Percentiles rank a stretch among this genome's conserved stretches.
phyloP scores from a whole-genome alignment of 805 yeast genomes.

The Wickerhamiella azyma region DNA sequence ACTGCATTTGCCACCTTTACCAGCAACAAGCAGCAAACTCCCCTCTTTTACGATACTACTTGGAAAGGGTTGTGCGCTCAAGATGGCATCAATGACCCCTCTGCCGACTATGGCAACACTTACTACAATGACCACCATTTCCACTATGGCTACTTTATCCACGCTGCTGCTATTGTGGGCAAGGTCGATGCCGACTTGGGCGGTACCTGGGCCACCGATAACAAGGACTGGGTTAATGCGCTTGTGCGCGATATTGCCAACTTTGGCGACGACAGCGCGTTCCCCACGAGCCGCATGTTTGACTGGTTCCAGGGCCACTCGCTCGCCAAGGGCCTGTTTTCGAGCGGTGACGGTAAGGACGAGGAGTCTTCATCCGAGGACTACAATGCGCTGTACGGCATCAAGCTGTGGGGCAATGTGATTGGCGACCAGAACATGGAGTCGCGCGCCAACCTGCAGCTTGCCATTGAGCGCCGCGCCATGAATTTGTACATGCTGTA shows the following conservation, averaged over 20 bases:
- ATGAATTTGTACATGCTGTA: slow-evolving; percentile 44
- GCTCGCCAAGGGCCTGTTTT: slow-evolving; percentile 58
- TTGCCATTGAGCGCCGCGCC: slow-evolving; percentile 41
- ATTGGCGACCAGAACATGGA: slow-evolving; percentile 40
- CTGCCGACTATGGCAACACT: slow-evolving; percentile 62
- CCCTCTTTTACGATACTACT: slow-evolving; percentile 64
- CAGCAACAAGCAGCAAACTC: slow-evolving; percentile 52
- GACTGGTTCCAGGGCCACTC: slow-evolving; percentile 67
- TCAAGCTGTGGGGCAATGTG: slow-evolving; percentile 55
- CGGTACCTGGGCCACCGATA: slow-evolving; percentile 32
- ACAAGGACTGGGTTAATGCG: slow-evolving; percentile 44
- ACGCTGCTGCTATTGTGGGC: slow-evolving; percentile 73
- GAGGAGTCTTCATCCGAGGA: slow-evolving; percentile 65
- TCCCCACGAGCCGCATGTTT: slow-evolving; percentile 52
- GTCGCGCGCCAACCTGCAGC: slow-evolving; percentile 42
- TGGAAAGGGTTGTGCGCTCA: slow-evolving; percentile 33
- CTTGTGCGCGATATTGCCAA: slow-evolving; percentile 57
- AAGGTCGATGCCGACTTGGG: slow-evolving; percentile 41
- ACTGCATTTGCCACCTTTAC: slow-evolving; percentile 58
- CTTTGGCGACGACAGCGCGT: slow-evolving; percentile 35
- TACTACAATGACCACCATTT: slow-evolving; percentile 80
- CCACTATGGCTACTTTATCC: slow-evolving; percentile 73
- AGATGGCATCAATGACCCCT: slow-evolving; percentile 25
- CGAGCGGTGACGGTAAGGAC: slow-evolving; percentile 53
- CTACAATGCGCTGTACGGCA: slow-evolving; percentile 51